Evolutionary conservation across 2,329 filamentous ascomycete species (phyloP).

Genomic region (Coniochaeta sp.): DNA sequence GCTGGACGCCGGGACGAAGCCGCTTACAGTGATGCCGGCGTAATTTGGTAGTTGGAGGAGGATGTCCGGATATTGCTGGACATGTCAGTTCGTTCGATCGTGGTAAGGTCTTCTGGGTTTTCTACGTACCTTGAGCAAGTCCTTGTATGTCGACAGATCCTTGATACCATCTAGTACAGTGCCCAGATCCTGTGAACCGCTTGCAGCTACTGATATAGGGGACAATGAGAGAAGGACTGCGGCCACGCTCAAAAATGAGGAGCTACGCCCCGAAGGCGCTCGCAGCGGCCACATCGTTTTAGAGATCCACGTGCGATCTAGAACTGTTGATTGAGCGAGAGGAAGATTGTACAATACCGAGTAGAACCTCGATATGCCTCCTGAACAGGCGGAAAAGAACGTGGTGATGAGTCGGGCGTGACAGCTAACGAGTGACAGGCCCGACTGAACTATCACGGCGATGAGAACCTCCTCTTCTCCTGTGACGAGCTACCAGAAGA

Average conservation of each 20-base stretch:
- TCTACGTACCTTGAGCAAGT: constrained; percentile 31
- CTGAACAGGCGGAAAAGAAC: neutral
- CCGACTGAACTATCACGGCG: neutral
- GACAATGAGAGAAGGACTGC: neutral
- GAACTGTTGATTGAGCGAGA: neutral
- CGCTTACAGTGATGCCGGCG: constrained; percentile 34
- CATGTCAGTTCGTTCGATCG: neutral
- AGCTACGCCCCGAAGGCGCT: neutral
- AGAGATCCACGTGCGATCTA: neutral
- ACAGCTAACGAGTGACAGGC: neutral
- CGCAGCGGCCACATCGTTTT: neutral
- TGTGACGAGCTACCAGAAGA: neutral
- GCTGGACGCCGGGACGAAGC: neutral
- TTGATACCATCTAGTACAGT: constrained; percentile 28
- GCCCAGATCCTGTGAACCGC: constrained; percentile 26
- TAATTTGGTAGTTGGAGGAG: constrained; percentile 34
- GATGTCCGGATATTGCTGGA: constrained; percentile 37
- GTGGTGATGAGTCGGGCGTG: neutral
- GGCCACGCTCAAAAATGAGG: neutral
- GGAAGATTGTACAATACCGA: neutral
- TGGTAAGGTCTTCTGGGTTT: neutral
- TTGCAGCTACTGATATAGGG: neutral
- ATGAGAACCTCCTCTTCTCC: neutral
- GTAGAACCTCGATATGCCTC: neutral
- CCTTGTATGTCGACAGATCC: constrained; percentile 36